Conservation (phyloP, 2,329 filamentous ascomycete species). For the Ophiostoma australiae region DNA sequence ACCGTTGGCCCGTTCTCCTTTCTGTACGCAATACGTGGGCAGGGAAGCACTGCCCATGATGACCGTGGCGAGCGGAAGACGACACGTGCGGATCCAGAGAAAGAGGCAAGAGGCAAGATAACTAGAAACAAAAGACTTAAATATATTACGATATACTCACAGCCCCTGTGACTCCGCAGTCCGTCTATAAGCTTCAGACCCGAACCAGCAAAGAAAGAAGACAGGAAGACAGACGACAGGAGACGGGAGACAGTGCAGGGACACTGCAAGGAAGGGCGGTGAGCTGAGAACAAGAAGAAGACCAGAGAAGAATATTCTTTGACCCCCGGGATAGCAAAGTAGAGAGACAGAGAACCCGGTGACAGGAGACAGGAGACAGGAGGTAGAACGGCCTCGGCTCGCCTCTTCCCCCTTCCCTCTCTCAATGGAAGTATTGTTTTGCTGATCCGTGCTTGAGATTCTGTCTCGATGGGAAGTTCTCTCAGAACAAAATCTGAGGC, state of each 20-base stretch:
- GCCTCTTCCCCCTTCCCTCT: neutral
- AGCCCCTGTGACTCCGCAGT: neutral
- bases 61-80: conserved; percentile 15
- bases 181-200: neutral
- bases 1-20: neutral
- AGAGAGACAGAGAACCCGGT: neutral
- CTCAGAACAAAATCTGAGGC: neutral
- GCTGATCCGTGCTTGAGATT: neutral
- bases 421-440: neutral
- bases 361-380: neutral
- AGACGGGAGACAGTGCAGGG: neutral
- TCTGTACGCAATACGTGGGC: neutral
- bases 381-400: conserved; percentile 1
- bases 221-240: neutral
- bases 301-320: neutral
- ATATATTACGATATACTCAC: neutral
- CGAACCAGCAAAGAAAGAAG: neutral
- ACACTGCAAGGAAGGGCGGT: neutral
- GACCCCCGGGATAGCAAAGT: neutral
- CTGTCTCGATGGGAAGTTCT: neutral
- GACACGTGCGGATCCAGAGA: neutral
- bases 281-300: conserved; percentile 1
- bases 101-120: neutral
- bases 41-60: neutral
- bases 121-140: neutral